Evolutionary conservation across 352 stramenopile species (phyloP), one percentile per base, ranked within the genome.

Genomic region (Phytopythium montanum): DNA sequence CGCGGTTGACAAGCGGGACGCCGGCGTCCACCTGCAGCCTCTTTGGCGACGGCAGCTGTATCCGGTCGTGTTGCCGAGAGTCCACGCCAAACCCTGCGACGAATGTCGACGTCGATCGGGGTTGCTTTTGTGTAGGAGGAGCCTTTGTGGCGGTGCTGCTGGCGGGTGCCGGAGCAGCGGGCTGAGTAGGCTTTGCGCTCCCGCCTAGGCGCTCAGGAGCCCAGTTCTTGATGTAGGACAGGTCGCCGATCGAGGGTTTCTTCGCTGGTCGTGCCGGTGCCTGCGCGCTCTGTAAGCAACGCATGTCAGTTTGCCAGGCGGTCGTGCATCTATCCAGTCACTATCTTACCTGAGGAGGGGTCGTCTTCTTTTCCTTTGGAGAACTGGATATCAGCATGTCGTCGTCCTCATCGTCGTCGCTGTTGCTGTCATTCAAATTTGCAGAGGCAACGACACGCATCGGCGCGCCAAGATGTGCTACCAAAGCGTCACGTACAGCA

Each of bases 1-100:
- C 60, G 2, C 64, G 70, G 54, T 64, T 74, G 18, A 50, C 61
- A 42, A 52, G 59, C 23, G 64, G 54, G 10, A 64, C 44, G 39
- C 56, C 59, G 18, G 52, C 48, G 10, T 74, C 66, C 23, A 78
- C 21, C 39, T 81, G 76, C 41, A 75, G 70, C 2, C 66, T 70
- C 56, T 84, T 87, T 3, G 76, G 79, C 2, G 76, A 89, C 18
- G 70, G 79, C 54, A 74, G 72, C 39, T 74, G 79, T 59, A 74
- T 69, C 49, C 70, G 63, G 54, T 82, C 72, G 12, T 56, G 34
- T 13, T n/a, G n/a, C 6, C 31, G 31, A 31, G 31, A 45, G 31
- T 42, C 34, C 21, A n/a, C 10, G 19, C 50, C 31, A 14, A 56
- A 56, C 33, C 50, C n/a, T 44, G 19, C 41, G 41, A 48, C 41